A percentile compares a stretch with the other conserved stretches of the same genome.
Conservation (phyloP, 1,284 basidiomycete species). For the Dichomitus squalens region DNA sequence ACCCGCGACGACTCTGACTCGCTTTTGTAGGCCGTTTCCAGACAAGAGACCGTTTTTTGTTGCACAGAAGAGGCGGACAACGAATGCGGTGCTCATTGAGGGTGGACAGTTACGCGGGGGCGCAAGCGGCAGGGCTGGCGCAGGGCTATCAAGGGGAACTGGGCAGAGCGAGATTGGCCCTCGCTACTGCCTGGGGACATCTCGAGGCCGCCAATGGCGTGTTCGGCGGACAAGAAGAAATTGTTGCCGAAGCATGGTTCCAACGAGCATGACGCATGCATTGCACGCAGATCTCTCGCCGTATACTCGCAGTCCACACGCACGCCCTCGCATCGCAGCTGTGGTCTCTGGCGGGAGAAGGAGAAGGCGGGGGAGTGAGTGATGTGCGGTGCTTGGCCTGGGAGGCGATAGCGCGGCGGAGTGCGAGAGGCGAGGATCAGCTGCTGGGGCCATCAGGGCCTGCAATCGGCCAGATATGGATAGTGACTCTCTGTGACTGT, state of each 20-base stretch:
- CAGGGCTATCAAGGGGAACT: neutral
- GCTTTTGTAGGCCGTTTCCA: slow-evolving; percentile 16
- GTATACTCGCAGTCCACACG: no score
- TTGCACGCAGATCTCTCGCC: slow-evolving; percentile 16
- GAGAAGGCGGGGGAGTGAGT: neutral
- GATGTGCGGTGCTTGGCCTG: no score
- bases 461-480: slow-evolving; percentile 13
- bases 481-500: slow-evolving; percentile 15
- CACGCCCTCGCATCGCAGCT: neutral
- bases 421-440: slow-evolving; percentile 18
- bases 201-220: no score
- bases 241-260: slow-evolving; percentile 21
- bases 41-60: slow-evolving; percentile 11
- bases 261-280: neutral
- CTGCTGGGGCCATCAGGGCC: slow-evolving; percentile 3
- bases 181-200: slow-evolving; percentile 16
- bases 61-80: slow-evolving; percentile 9
- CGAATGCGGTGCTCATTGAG: neutral
- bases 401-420: neutral
- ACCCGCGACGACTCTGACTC: neutral
- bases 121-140: slow-evolving; percentile 2
- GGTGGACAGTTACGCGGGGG: no score
- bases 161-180: neutral
- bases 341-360: neutral
- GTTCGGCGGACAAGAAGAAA: no score